These are phyloP conservation scores for Apiospora sp. DNA, from an alignment of 2,329 filamentous ascomycete species.

Conservation along the genomic window DNA sequence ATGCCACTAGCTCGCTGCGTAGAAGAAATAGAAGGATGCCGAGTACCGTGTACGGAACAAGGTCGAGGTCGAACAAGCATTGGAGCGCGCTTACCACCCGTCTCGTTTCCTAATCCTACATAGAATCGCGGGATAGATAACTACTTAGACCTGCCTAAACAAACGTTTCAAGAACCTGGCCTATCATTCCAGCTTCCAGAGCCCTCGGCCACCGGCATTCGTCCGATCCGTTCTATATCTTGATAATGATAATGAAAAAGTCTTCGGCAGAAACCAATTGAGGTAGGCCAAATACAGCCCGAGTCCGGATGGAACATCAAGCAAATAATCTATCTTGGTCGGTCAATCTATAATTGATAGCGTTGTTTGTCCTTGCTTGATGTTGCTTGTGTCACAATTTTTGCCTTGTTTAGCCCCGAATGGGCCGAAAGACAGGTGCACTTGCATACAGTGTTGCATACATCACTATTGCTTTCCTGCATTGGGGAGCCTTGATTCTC, in stretches of 20 bases:
- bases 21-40: slow-evolving; percentile 13
- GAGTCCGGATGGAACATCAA: neutral
- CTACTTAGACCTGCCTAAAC: too few species aligned
- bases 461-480: slow-evolving; percentile 18
- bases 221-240: neutral
- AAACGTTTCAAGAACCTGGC: neutral
- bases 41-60: neutral
- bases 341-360: slow-evolving; percentile 15
- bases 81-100: neutral
- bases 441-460: neutral
- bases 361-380: neutral
- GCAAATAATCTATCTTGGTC: neutral
- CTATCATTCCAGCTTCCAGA: neutral
- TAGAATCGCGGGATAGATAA: too few species aligned
- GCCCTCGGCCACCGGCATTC: neutral
- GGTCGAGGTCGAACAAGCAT: neutral
- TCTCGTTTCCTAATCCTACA: neutral
- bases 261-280: neutral
- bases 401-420: neutral
- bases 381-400: neutral
- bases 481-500: slow-evolving; percentile 7
- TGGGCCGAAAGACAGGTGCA: neutral
- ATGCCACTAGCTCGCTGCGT: slow-evolving; percentile 3
- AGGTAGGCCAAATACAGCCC: neutral
- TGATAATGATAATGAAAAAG: neutral